These are phyloP conservation scores for Paraconiothyrium sp. DNA, from an alignment of 2,329 filamentous ascomycete species.

Conservation along the genomic window DNA sequence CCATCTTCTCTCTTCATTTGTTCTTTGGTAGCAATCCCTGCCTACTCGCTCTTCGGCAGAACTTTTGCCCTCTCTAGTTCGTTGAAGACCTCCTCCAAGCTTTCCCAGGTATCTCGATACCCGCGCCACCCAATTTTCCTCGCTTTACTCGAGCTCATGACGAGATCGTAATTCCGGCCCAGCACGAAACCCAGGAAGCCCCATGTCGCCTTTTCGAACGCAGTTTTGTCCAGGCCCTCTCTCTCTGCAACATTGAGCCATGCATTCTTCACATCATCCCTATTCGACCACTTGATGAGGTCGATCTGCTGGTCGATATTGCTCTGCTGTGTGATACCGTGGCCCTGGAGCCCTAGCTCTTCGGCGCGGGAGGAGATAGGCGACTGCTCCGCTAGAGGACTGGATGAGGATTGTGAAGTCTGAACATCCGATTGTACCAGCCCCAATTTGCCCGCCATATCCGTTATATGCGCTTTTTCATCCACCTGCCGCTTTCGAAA, in stretches of 20 bases:
- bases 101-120: slow-evolving; percentile 49
- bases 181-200: slow-evolving; percentile 55
- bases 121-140: slow-evolving; percentile 57
- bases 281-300: slow-evolving; percentile 53
- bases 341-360: slow-evolving; percentile 21
- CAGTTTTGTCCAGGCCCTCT: slow-evolving; percentile 49
- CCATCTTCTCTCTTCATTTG: too few species aligned
- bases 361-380: slow-evolving; percentile 36
- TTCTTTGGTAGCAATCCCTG: too few species aligned
- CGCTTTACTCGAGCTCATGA: slow-evolving; percentile 59
- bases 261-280: slow-evolving; percentile 48
- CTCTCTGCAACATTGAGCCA: slow-evolving; percentile 50
- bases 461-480: neutral
- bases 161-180: slow-evolving; percentile 53
- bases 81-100: slow-evolving; percentile 48
- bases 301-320: slow-evolving; percentile 53
- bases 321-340: slow-evolving; percentile 24
- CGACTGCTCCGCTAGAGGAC: slow-evolving; percentile 33
- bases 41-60: slow-evolving; percentile 19
- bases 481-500: slow-evolving; percentile 21
- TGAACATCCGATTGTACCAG: neutral
- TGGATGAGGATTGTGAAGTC: slow-evolving; percentile 8
- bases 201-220: slow-evolving; percentile 58
- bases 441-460: neutral
- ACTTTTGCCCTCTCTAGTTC: slow-evolving; percentile 43